phyloP scores from a whole-genome alignment of 2,329 filamentous ascomycete genomes.

The Diaporthe amygdali region DNA sequence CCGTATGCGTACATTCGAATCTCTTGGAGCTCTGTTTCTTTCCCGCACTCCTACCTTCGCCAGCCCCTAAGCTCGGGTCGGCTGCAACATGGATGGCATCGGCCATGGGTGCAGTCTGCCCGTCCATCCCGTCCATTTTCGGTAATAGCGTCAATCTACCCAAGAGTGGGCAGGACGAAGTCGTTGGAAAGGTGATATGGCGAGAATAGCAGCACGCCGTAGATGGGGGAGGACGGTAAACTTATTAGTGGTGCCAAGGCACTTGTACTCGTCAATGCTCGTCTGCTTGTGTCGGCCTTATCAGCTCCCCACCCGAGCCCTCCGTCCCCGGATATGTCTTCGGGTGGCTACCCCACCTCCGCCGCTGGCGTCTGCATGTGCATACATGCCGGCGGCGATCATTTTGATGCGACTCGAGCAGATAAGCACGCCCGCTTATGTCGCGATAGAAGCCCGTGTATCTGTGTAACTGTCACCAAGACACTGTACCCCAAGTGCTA shows the following conservation, averaged over 20 bases:
- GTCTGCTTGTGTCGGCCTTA: background rate
- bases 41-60: background rate
- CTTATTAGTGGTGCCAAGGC: background rate
- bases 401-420: background rate
- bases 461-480: background rate
- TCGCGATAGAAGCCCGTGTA: background rate
- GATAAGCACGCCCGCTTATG: background rate
- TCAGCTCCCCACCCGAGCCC: constrained; percentile 1
- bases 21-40: constrained; percentile 23
- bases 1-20: constrained; percentile 45
- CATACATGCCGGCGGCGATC: background rate
- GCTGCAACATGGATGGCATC: constrained; percentile 10
- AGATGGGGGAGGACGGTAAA: constrained; percentile 15
- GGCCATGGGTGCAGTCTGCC: background rate
- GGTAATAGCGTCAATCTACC: background rate
- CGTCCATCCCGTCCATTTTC: constrained; percentile 10
- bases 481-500: background rate
- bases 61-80: background rate
- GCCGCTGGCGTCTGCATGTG: background rate
- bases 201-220: background rate
- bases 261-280: background rate
- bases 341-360: constrained; percentile 11
- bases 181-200: background rate
- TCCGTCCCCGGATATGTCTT: background rate
- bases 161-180: constrained; percentile 6